Evolutionary conservation across 1,284 basidiomycete genomes (phyloP).

Genomic region (Schizopora paradoxa): DNA sequence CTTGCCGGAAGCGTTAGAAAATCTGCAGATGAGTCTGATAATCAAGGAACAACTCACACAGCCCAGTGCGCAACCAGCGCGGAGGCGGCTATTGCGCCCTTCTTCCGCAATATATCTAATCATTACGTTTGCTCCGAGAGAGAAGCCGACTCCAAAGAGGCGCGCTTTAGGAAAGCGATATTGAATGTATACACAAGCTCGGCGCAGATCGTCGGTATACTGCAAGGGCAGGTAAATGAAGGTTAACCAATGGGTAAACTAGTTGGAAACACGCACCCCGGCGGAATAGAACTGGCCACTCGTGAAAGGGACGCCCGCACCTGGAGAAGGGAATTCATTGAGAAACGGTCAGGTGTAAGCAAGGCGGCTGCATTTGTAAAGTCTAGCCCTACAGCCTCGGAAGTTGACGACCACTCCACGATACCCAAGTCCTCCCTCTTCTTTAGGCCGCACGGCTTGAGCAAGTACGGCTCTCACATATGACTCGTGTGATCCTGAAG

Average conservation of each 20-base stretch:
- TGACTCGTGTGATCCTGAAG: conserved; percentile 76
- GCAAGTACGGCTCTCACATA: conserved; percentile 81
- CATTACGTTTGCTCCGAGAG: conserved; percentile 89
- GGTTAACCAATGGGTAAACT: no score
- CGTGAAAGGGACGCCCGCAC: conserved; percentile 80
- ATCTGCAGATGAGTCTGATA: conserved; percentile 11
- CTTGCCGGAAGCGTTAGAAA: conserved; percentile 12
- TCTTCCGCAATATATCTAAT: conserved; percentile 91
- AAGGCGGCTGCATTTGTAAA: conserved; percentile 3
- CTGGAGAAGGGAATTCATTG: conserved; percentile 31
- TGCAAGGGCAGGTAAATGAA: no score
- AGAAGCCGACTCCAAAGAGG: conserved; percentile 87
- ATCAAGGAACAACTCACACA: conserved; percentile 50
- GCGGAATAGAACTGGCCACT: conserved; percentile 84
- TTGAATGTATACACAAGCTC: conserved; percentile 75
- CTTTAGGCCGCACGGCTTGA: conserved; percentile 61
- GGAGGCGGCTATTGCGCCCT: conserved; percentile 70
- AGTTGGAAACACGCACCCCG: no score
- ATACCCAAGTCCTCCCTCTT: conserved; percentile 79
- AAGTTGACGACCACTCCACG: conserved; percentile 88
- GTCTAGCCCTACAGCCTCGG: conserved; percentile 70
- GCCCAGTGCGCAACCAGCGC: conserved; percentile 72
- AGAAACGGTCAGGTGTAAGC: background rate
- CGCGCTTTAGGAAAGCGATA: conserved; percentile 74
- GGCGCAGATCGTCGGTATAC: conserved; percentile 84